Percentiles rank a stretch among this genome's conserved stretches.
Evolutionary conservation across 225 moss, liverwort and hornwort species (phyloP).

Genomic region (Climacium dendroides): DNA sequence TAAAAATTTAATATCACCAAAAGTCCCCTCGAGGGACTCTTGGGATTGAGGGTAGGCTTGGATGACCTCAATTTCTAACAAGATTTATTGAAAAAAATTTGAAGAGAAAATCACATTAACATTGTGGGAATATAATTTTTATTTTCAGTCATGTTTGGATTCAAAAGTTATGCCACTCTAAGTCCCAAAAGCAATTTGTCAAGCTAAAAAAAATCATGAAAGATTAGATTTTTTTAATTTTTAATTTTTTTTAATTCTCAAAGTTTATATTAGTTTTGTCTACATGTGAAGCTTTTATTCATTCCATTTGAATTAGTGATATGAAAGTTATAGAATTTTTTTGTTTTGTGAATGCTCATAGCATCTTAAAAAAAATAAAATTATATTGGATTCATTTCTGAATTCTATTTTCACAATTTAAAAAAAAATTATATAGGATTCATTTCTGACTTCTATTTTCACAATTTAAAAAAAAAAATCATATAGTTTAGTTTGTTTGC

Average conservation of each 20-base stretch:
- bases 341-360: accelerated
- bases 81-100: too few species aligned
- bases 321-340: too few species aligned
- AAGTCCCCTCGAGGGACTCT: accelerated
- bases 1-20: background rate
- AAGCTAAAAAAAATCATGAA: accelerated
- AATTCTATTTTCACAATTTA: background rate
- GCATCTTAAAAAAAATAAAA: background rate
- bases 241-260: background rate
- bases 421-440: background rate
- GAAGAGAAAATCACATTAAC: too few species aligned
- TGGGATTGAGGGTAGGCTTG: background rate
- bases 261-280: background rate
- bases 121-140: too few species aligned
- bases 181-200: accelerated
- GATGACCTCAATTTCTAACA: too few species aligned
- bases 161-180: background rate
- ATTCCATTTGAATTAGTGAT: background rate
- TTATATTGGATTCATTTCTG: background rate
- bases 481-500: background rate
- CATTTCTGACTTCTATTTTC: background rate
- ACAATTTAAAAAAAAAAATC: background rate
- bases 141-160: accelerated
- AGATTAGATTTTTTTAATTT: background rate
- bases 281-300: background rate